Conservation (phyloP, 1,139 yeast species). For the Scheffersomyces illinoinensis region DNA sequence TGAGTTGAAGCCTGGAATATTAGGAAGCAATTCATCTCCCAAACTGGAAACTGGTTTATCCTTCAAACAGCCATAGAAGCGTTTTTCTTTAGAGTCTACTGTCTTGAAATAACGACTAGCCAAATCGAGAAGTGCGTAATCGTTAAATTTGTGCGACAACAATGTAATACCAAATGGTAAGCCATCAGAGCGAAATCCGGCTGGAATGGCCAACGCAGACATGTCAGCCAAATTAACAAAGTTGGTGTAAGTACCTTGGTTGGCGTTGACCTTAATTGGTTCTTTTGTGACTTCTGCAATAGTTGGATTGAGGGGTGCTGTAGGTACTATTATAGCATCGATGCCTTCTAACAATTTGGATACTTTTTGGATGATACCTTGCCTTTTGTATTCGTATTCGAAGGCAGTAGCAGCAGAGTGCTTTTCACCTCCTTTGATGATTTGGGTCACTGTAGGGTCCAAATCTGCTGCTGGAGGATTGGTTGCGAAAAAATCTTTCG, state of each 20-base stretch:
- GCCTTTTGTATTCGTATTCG: slow-evolving; percentile 81
- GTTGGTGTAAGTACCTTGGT: slow-evolving; percentile 95
- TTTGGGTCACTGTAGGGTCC: slow-evolving; percentile 81
- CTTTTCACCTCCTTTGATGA: slow-evolving; percentile 75
- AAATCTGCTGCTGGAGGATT: slow-evolving; percentile 70
- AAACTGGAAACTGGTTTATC: slow-evolving; percentile 34
- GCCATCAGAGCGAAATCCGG: slow-evolving; percentile 81
- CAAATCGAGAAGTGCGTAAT: slow-evolving; percentile 81
- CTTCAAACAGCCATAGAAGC: slow-evolving; percentile 44
- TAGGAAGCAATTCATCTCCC: slow-evolving; percentile 33
- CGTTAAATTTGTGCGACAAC: slow-evolving; percentile 78
- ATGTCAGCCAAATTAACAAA: slow-evolving; percentile 93
- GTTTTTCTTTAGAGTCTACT: slow-evolving; percentile 20
- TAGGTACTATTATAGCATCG: slow-evolving; percentile 85
- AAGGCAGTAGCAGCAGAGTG: slow-evolving; percentile 82
- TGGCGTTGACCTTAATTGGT: slow-evolving; percentile 81
- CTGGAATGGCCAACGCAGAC: slow-evolving; percentile 89
- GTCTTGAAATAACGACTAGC: slow-evolving; percentile 68
- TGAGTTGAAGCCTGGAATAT: slow-evolving; percentile 36
- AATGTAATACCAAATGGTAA: slow-evolving; percentile 89
- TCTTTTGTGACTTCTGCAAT: slow-evolving; percentile 69
- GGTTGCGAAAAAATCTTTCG: slow-evolving; percentile 68
- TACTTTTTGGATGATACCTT: slow-evolving; percentile 68
- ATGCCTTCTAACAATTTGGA: slow-evolving; percentile 52
- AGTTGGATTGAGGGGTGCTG: slow-evolving; percentile 90